A percentile compares a stretch with the other conserved stretches of the same genome.
Conservation (phyloP, 208 protist species). For the Willaertia magna region DNA sequence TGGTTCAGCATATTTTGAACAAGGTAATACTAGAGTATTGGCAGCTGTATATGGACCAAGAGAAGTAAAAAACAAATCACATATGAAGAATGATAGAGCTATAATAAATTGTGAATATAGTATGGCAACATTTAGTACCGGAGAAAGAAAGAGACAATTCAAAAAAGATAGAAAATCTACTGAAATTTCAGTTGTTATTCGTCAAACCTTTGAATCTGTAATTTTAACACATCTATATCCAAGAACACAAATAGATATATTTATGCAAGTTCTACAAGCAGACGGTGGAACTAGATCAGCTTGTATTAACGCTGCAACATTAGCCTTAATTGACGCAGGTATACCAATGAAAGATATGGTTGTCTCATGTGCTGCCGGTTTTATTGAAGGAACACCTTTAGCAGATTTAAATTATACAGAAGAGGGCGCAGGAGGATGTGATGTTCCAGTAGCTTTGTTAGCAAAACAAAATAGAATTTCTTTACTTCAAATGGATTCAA, state of each 20-base stretch:
- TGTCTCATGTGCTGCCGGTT: conserved; percentile 40
- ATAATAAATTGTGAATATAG: conserved; percentile 49
- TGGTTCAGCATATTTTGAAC: conserved; percentile 43
- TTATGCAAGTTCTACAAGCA: conserved; percentile 57
- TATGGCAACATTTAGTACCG: conserved; percentile 43
- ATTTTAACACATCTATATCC: conserved; percentile 38
- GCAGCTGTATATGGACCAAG: conserved; percentile 62
- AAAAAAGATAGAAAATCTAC: conserved; percentile 10
- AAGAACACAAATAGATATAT: conserved; percentile 59
- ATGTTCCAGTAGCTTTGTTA: conserved; percentile 46
- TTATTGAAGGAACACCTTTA: conserved; percentile 41
- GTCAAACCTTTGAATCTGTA: conserved; percentile 33
- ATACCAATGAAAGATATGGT: conserved; percentile 69
- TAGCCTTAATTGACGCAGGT: conserved; percentile 72
- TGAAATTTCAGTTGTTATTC: conserved; percentile 1
- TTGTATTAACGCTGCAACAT: conserved; percentile 59
- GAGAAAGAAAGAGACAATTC: conserved; percentile 20
- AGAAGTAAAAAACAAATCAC: conserved; percentile 31
- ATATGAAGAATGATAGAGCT: conserved; percentile 40
- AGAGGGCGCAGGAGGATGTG: conserved; percentile 38
- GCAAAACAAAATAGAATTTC: conserved; percentile 34
- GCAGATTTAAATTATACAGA: conserved; percentile 41
- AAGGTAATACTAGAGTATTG: conserved; percentile 42
- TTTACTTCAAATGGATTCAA: conserved; percentile 46
- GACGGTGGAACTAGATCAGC: conserved; percentile 51